Evolutionary conservation across 2,329 filamentous ascomycete species (phyloP).

Genomic region (Cladorrhinum sp.): DNA sequence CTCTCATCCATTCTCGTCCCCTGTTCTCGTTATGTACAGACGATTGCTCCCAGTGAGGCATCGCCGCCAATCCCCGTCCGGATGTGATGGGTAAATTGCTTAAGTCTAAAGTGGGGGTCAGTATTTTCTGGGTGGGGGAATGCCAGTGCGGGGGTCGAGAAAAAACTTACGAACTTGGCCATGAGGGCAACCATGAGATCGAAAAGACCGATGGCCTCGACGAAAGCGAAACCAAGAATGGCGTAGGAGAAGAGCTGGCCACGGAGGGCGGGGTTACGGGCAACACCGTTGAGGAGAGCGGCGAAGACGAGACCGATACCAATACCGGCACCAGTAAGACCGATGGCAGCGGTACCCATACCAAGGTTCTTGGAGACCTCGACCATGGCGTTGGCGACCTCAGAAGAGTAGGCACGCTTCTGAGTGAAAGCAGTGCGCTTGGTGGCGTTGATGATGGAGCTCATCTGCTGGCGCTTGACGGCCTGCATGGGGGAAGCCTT

Average conservation of each 20-base stretch:
- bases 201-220: conserved; percentile 88
- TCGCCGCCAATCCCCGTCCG: conserved; percentile 23
- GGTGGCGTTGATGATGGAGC: conserved; percentile 64
- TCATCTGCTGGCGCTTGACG: conserved; percentile 70
- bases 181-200: conserved; percentile 90
- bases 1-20: conserved; percentile 16
- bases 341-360: conserved; percentile 86
- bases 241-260: conserved; percentile 95
- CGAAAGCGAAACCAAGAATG: conserved; percentile 94
- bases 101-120: conserved; percentile 26
- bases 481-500: conserved; percentile 64
- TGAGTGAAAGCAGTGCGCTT: conserved; percentile 60
- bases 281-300: conserved; percentile 81
- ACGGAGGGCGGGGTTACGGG: conserved; percentile 91
- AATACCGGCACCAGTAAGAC: conserved; percentile 89
- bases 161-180: conserved; percentile 75
- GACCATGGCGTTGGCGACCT: conserved; percentile 84
- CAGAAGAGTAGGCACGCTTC: conserved; percentile 78
- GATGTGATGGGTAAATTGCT: conserved; percentile 22
- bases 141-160: not conserved
- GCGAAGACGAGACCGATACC: conserved; percentile 95
- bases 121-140: not conserved
- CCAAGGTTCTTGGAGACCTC: conserved; percentile 88
- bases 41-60: conserved; percentile 24
- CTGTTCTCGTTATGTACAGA: conserved; percentile 28